Conservation (phyloP, 768 basidiomycete genomes). For the Xerocomellus dryophilus region DNA sequence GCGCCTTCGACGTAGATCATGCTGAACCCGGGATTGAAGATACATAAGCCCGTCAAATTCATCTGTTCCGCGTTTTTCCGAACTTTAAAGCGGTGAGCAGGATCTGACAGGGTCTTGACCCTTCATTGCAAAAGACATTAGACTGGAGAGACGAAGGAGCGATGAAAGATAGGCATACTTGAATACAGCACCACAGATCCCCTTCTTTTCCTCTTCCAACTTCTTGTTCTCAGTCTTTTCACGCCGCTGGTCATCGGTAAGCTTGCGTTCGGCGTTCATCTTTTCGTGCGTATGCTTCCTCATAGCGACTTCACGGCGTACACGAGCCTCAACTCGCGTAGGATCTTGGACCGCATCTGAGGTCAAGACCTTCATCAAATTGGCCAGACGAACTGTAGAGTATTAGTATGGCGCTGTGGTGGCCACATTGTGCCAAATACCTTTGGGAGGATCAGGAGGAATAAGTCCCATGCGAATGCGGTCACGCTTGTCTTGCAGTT, state of each 20-base stretch:
- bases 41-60: slow-evolving; percentile 82
- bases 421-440: slow-evolving; percentile 36
- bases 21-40: slow-evolving; percentile 86
- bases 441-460: slow-evolving; percentile 94
- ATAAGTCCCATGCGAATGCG: slow-evolving; percentile 93
- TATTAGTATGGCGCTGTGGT: neutral
- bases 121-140: slow-evolving; percentile 37
- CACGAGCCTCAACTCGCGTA: slow-evolving; percentile 94
- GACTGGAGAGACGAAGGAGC: neutral
- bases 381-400: slow-evolving; percentile 78
- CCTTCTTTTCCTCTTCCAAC: slow-evolving; percentile 83
- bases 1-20: slow-evolving; percentile 95
- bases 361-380: slow-evolving; percentile 96
- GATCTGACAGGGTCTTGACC: slow-evolving; percentile 86
- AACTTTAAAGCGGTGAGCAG: slow-evolving; percentile 93
- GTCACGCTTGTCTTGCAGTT: slow-evolving; percentile 92
- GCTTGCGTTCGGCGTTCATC: slow-evolving; percentile 88
- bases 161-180: slow-evolving; percentile 57
- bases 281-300: slow-evolving; percentile 88
- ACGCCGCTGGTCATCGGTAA: slow-evolving; percentile 84
- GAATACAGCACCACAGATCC: slow-evolving; percentile 79
- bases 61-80: slow-evolving; percentile 94
- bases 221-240: slow-evolving; percentile 89
- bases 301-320: slow-evolving; percentile 88
- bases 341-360: slow-evolving; percentile 97